Percentiles rank a stretch among this genome's conserved stretches.
These are phyloP conservation scores for Globisporangium cederbergense DNA, from an alignment of 352 stramenopile genomes.

Conservation along the genomic window DNA sequence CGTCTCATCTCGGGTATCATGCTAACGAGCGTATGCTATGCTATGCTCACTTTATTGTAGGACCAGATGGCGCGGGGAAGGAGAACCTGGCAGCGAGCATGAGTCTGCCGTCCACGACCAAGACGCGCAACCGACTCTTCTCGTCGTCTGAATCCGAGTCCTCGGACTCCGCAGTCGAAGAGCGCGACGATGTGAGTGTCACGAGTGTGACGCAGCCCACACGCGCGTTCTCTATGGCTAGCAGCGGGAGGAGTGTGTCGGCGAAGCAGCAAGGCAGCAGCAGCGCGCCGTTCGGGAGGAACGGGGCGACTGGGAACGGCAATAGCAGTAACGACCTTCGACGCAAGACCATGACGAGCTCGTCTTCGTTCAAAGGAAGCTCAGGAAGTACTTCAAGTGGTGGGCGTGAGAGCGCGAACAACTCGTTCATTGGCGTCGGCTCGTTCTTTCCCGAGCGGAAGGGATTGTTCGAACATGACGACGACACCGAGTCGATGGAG, in stretches of 20 bases:
- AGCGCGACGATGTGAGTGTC: background rate
- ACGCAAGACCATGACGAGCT: conserved; percentile 14
- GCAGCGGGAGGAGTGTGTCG: conserved; percentile 9
- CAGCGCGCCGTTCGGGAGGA: conserved; percentile 2
- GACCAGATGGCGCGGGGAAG: background rate
- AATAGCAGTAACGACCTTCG: conserved; percentile 1
- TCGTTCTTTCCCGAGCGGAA: conserved; percentile 34
- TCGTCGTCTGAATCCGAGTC: conserved; percentile 23
- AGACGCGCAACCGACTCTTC: conserved; percentile 19
- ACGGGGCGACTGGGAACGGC: conserved; percentile 8
- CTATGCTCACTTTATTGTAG: background rate
- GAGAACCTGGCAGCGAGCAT: conserved; percentile 4
- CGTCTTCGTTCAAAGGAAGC: conserved; percentile 14
- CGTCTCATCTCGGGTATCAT: background rate
- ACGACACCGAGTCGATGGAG: conserved; percentile 73
- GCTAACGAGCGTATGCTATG: background rate
- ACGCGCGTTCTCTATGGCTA: conserved; percentile 11
- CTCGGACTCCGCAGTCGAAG: conserved; percentile 14
- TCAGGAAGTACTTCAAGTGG: background rate
- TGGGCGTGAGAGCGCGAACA: conserved; percentile 8
- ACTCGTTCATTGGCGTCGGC: conserved; percentile 14
- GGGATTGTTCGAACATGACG: conserved; percentile 73
- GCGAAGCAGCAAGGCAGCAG: conserved; percentile 13
- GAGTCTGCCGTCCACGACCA: conserved; percentile 8
- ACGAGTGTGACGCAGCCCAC: background rate